Percentiles rank a stretch among this genome's conserved stretches.
These are phyloP conservation scores for Botrytis pseudocinerea DNA, from an alignment of 2,329 filamentous ascomycete species.

Conservation along the genomic window DNA sequence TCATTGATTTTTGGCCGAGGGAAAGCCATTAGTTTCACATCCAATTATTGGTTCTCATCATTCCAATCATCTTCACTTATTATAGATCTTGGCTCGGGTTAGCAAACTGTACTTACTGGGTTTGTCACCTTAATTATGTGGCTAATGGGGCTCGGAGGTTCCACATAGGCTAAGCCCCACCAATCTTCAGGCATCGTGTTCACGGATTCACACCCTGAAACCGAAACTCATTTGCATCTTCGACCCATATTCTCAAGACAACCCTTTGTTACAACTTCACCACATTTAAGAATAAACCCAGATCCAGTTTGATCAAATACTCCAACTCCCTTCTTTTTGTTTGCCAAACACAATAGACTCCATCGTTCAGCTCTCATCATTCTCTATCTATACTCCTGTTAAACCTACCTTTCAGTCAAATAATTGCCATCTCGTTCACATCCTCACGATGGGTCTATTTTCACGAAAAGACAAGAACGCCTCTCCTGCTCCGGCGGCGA, in stretches of 20 bases:
- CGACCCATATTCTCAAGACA: slow-evolving; percentile 19
- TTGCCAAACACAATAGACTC: not conserved
- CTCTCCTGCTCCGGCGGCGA: slow-evolving; percentile 44
- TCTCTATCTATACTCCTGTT: not conserved
- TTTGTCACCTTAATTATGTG: not conserved
- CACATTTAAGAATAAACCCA: slow-evolving; percentile 1
- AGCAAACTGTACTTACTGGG: not conserved
- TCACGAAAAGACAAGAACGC: slow-evolving; percentile 50
- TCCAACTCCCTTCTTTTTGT: not conserved
- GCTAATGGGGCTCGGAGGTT: slow-evolving; percentile 10
- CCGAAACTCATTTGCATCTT: slow-evolving; percentile 20
- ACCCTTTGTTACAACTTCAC: slow-evolving; percentile 7
- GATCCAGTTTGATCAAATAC: not conserved
- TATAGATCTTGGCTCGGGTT: not conserved
- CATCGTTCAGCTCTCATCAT: not conserved
- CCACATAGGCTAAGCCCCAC: slow-evolving; percentile 11
- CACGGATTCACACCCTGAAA: slow-evolving; percentile 10
- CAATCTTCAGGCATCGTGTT: slow-evolving; percentile 11
- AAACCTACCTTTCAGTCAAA: not conserved
- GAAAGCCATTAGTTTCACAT: not conserved
- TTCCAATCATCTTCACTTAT: not conserved
- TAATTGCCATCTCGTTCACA: not conserved
- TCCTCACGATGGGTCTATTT: slow-evolving; percentile 45
- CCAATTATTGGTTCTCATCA: slow-evolving; percentile 1
- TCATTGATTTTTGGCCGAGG: not conserved